Base-by-base conservation (phyloP, 1,284 basidiomycete genomes). In the Heterobasidion irregulare region DNA sequence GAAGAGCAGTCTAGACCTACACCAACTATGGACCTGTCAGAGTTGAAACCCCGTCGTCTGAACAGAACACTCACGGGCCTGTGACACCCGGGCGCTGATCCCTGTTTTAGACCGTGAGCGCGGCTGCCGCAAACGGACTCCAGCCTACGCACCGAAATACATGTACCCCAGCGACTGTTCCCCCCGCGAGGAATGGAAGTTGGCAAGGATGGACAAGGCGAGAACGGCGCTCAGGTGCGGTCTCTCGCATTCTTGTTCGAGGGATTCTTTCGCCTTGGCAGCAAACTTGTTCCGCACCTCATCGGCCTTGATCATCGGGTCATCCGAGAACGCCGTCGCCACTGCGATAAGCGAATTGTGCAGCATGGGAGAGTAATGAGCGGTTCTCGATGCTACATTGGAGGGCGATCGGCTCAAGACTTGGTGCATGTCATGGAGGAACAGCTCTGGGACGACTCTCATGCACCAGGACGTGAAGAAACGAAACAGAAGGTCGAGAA, bases 351-450 rank as follows among this genome's bases (percentile, higher is more conserved):
- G 68, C 3, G 81, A 74, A 61, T 87, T 87, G 68, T 89, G 86
- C 2, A 88, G 72, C 73, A 88, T 81, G 0, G 84, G 83, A 1
- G 82, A 84, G 68, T 88, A 89, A 60, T 83, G 79, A 0, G 82
- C 73, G 0, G 78, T 77, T 53, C 76, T 75, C 0, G 75, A 70
- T 8, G 72, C 69, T 0, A 71, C 61, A 8, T 79, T 70, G 0
- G 74, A 70, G 0, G 71, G 72, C 2, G 81, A 78, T 35, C 69
- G 63, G 50, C 65, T 71, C 61, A 88, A 69, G 57, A 75, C 67
- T 56, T 76, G 64, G 63, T 77, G 71, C 80, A 85, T 82, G 62
- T 84, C 83, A 32, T 77, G 72, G 3, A 82, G 67, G 65, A 84
- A 85, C n/a, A 81, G 72, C 43, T 74, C 70, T 13, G 72, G 72